Conservation (phyloP, 805 yeast genomes). For the Ogataea pini region DNA sequence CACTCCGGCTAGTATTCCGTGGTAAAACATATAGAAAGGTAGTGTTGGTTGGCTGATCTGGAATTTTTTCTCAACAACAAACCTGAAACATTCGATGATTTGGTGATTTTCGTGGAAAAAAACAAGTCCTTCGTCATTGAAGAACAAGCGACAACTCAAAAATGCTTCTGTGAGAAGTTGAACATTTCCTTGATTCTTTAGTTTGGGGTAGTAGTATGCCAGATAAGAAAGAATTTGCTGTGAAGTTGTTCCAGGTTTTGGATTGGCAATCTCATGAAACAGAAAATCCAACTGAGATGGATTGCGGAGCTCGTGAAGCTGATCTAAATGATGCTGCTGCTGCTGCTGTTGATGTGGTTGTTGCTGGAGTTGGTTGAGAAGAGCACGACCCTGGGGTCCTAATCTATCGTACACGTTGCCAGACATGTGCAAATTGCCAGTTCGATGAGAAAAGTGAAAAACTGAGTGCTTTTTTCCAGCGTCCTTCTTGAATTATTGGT, state of each 20-base stretch:
- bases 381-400: slow-evolving; percentile 30
- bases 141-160: slow-evolving; percentile 43
- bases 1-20: slow-evolving; percentile 38
- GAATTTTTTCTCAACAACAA: slow-evolving; percentile 46
- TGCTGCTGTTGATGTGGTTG: background rate
- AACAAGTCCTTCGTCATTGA: slow-evolving; percentile 22
- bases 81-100: slow-evolving; percentile 50
- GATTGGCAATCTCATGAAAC: slow-evolving; percentile 45
- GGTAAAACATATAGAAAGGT: slow-evolving; percentile 45
- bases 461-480: no score
- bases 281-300: slow-evolving; percentile 50
- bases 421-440: background rate
- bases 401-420: slow-evolving; percentile 14
- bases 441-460: background rate
- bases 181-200: slow-evolving; percentile 49
- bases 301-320: background rate
- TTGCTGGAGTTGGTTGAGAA: slow-evolving; percentile 17
- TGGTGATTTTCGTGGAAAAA: slow-evolving; percentile 38
- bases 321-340: background rate
- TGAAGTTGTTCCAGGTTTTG: slow-evolving; percentile 32
- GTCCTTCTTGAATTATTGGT: no score
- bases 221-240: slow-evolving; percentile 44
- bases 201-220: slow-evolving; percentile 51
- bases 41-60: slow-evolving; percentile 50
- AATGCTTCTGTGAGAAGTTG: slow-evolving; percentile 45